Evolutionary conservation across 2,329 filamentous ascomycete species (phyloP).

Genomic region (Cytospora schulzeri): DNA sequence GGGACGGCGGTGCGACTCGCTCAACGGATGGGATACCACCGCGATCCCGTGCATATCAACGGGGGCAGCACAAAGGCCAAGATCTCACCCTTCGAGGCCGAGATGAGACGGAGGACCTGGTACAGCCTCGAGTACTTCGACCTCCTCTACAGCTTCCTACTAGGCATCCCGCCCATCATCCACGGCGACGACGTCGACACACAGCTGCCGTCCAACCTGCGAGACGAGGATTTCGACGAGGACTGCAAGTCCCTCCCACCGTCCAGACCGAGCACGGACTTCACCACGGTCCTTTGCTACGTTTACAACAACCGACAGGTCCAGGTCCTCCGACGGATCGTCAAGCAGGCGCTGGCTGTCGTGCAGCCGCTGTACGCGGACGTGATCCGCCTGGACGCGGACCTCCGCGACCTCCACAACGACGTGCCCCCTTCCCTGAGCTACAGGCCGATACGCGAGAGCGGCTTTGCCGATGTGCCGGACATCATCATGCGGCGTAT

Average conservation of each 20-base stretch:
- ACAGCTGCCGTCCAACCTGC: conserved; percentile 46
- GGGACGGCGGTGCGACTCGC: conserved; percentile 50
- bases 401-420: conserved; percentile 38
- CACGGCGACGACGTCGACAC: conserved; percentile 51
- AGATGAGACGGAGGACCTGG: conserved; percentile 55
- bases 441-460: conserved; percentile 23
- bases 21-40: conserved; percentile 55
- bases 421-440: conserved; percentile 38
- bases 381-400: conserved; percentile 40
- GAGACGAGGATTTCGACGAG: conserved; percentile 56
- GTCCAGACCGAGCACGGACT: conserved; percentile 43
- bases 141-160: conserved; percentile 23
- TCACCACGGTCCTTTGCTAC: conserved; percentile 47
- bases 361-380: conserved; percentile 40
- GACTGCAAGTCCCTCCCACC: conserved; percentile 43
- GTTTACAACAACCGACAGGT: conserved; percentile 47
- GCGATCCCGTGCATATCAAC: conserved; percentile 47
- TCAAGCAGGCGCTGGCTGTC: conserved; percentile 45
- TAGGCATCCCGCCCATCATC: conserved; percentile 46
- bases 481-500: conserved; percentile 43
- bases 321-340: conserved; percentile 46
- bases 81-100: conserved; percentile 51
- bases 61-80: conserved; percentile 29
- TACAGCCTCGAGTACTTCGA: conserved; percentile 38
- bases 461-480: conserved; percentile 42